These are phyloP conservation scores for Ambrosiella cleistominuta DNA, from an alignment of 2,329 filamentous ascomycete genomes.

Conservation along the genomic window DNA sequence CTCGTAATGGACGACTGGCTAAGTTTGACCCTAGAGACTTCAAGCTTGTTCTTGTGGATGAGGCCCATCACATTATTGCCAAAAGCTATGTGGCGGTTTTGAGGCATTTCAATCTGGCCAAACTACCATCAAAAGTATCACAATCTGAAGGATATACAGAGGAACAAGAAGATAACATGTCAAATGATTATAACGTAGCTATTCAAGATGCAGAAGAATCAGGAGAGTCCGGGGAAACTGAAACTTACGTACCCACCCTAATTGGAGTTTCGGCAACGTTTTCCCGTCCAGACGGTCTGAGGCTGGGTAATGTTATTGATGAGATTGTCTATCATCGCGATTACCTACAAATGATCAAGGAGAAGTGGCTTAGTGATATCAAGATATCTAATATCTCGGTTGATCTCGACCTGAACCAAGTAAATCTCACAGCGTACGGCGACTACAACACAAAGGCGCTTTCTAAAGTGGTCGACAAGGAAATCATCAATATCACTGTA, in stretches of 20 bases:
- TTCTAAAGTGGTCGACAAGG: slow-evolving; percentile 67
- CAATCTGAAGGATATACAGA: too few species aligned
- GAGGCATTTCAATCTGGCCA: slow-evolving; percentile 55
- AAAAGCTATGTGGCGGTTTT: slow-evolving; percentile 58
- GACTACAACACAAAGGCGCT: slow-evolving; percentile 71
- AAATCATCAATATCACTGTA: slow-evolving; percentile 63
- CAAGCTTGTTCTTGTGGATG: slow-evolving; percentile 86
- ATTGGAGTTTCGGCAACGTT: slow-evolving; percentile 80
- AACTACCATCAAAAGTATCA: slow-evolving; percentile 21
- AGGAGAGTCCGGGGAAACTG: too few species aligned
- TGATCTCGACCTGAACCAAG: slow-evolving; percentile 57
- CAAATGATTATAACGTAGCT: too few species aligned
- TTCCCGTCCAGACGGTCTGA: slow-evolving; percentile 64
- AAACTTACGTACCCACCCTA: slow-evolving; percentile 35
- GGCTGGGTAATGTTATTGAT: slow-evolving; percentile 70
- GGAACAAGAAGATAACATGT: too few species aligned
- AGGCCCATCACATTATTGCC: slow-evolving; percentile 92
- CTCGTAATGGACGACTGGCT: slow-evolving; percentile 53
- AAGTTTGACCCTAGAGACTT: slow-evolving; percentile 69
- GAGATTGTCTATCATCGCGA: slow-evolving; percentile 89
- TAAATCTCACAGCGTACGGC: slow-evolving; percentile 34
- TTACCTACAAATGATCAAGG: slow-evolving; percentile 52
- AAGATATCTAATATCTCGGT: slow-evolving; percentile 84
- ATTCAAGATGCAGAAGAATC: too few species aligned
- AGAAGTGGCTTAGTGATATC: slow-evolving; percentile 85